Base-by-base conservation (phyloP, 202 grass and related monocot genomes). In the Zizania palustris region DNA sequence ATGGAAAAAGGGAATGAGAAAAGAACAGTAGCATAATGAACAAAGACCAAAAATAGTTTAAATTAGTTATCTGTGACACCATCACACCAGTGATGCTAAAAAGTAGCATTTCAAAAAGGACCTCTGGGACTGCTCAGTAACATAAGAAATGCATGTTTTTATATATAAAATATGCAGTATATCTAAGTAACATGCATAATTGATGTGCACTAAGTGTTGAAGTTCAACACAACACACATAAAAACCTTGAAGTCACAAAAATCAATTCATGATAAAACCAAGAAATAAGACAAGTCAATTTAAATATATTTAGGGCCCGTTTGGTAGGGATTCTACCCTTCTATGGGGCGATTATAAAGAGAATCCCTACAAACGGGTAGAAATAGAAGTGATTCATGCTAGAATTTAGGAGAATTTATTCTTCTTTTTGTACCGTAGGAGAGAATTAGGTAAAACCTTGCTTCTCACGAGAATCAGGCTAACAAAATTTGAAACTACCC, bases 71-170 rank as follows among this genome's bases (percentile, higher is more conserved):
- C 48, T 46, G 41, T 58, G 63, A 82, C 67, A 54, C 11, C 34
- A 11, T 58, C 57, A 82, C 67, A 54, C 11, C 34, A 11, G 48
- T 36, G 40, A 37, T 57, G 34, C 43, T 54, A 77, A 77, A 73
- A 6, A 55, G 15, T 72, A 21, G 38, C 58, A 72, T 40, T 3
- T 41, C 20, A 0, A 12, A 4, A 39, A 65, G 13, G 36, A 53
- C 60, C n/a, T 42, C 16, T 39, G 28, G 4, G n/a, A 14, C n/a
- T 7, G 35, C 9, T 1, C 3, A 3, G 18, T 56, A 45, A 7
- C 4, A 45, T 55, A 45, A 73, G 11, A 65, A 65, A 22, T 14
- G 18, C n/a, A 18, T 16, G 56, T 71, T 64, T 64, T 58, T 51
- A 3, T 14, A 1, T 45, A 45, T 45, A 67, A 18, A 62, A 20